Conservation (phyloP, 2,329 filamentous ascomycete species). For the Didymella glomerata region DNA sequence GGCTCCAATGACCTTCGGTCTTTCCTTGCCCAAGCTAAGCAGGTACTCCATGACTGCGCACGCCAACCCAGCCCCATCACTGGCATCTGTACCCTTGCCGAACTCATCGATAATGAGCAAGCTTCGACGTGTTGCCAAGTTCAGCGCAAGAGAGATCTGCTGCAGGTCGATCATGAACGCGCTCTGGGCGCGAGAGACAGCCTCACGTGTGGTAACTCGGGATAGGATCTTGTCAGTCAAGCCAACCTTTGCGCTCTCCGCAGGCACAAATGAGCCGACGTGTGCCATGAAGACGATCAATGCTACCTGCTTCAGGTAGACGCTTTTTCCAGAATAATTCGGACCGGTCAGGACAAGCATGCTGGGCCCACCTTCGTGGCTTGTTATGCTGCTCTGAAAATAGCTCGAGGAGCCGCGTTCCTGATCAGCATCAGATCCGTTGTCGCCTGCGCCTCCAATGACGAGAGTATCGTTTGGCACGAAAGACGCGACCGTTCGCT, state of each 20-base stretch:
- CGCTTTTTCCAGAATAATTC: conserved; percentile 95
- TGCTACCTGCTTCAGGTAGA: conserved; percentile 93
- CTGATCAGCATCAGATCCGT: conserved; percentile 3
- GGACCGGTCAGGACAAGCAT: conserved; percentile 88
- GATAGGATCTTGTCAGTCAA: conserved; percentile 93
- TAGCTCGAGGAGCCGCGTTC: conserved; percentile 1
- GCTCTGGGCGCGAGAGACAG: conserved; percentile 69
- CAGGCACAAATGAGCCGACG: conserved; percentile 88
- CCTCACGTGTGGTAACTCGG: conserved; percentile 78
- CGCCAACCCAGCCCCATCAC: conserved; percentile 70
- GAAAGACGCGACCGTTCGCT: conserved; percentile 80
- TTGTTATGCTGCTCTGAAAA: background rate
- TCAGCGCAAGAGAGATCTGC: conserved; percentile 80
- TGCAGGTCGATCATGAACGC: conserved; percentile 85
- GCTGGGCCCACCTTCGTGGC: conserved; percentile 59
- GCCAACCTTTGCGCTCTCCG: conserved; percentile 77
- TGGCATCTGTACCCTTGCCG: conserved; percentile 72
- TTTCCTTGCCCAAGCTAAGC: conserved; percentile 56
- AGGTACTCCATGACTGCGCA: conserved; percentile 69
- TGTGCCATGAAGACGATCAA: conserved; percentile 93
- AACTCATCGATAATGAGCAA: conserved; percentile 95
- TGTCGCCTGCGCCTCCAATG: conserved; percentile 61
- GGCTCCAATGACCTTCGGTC: conserved; percentile 68
- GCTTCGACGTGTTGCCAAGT: conserved; percentile 76
- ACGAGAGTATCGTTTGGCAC: conserved; percentile 84